Base-by-base conservation (phyloP, 441 rosid genomes). In the Pelargonium myrrhifolium region DNA sequence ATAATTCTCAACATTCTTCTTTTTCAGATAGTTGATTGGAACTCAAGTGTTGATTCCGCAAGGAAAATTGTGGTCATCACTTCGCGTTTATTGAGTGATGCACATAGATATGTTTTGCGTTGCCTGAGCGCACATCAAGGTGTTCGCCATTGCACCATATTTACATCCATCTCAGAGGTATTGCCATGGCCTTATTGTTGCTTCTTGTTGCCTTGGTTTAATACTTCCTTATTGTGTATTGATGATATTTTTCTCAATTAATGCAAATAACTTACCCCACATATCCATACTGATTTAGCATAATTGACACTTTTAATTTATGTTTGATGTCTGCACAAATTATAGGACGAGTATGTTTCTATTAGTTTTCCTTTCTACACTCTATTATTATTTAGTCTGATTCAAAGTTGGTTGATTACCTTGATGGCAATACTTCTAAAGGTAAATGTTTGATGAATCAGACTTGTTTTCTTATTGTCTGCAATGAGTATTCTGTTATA, bases 121-220 rank as follows among this genome's bases (percentile, higher is more conserved):
- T 89, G 95, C 79, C 76, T 90, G 69, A 83, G 84, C 79, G 75
- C 85, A 9, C 93, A 86, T 73, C 76, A 75, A 66, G 75, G 76
- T 71, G 81, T 89, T 80, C 76, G 69, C 9, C 72, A 43, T 55
- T 87, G 91, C 84, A 72, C 82, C 39, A 74, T 93, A 55, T 81
- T 83, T 79, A 90, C 98, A 21, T 86, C 94, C 65, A 85, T 93
- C 70, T 83, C 98, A 12, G 98, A 93, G 98, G 98, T 90, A 71
- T 59, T 68, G 72, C 39, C 53, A 70, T 71, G 61, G 42, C 20
- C 58, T n/a, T 51, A 65, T 65, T 28, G 40, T 42, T 66, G 22
- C 21, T 67, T 43, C 62, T 53, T 39, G 45, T 62, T 20, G 39
- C 72, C 72, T 56, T 58, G 68, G 47, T 62, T 51, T 68, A 60